Evolutionary conservation across 2,329 filamentous ascomycete species (phyloP), one percentile per base, ranked within the genome.

Genomic region (Tolypocladium amazonense): DNA sequence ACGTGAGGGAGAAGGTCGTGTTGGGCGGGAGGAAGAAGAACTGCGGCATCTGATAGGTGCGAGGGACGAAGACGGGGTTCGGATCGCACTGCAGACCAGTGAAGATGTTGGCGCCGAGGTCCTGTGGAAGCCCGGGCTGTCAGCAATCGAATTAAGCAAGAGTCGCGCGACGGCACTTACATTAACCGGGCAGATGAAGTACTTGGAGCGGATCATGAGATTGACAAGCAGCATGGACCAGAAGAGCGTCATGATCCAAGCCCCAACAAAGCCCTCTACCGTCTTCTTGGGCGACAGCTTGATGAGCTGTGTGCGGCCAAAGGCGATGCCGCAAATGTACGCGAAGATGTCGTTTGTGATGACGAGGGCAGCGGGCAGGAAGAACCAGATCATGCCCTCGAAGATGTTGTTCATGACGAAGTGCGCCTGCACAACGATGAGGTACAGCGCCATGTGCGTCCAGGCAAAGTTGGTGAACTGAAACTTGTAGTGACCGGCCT

Each of bases 361-460:
- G 73, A 99, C 94, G 67, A 99, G 84, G 58, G 91, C 88, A 9
- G 91, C 92, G 9, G 94, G 94, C 53, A 99, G 78, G 82, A 97
- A 97, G 81, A 99, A 97, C 94, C 94, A 99, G 73, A 99, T 96
- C 89, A 99, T 92, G 77, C 94, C 94, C 77, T 99, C 94, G 68
- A 99, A 95, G 65, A 99, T 89, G 76, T 99, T 99, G 82, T 99
- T 99, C 90, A 99, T 97, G 77, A 97, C 91, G 74, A 99, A 99
- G 74, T 99, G 94, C 18, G 94, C 92, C 75, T 99, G 92, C 7
- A 96, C 92, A 45, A 97, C 93, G 69, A 99, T 97, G 69, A 99
- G 81, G 79, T 96, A 97, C 25, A 99, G 84, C 6, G 95, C 94
- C 92, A 99, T 97, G 74, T 99, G 94, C 18, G 94, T 97, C 94